Evolutionary conservation across 164 flowering plant genomes (phyloP), one percentile per base, ranked within the genome.

Genomic region (Santalum album): DNA sequence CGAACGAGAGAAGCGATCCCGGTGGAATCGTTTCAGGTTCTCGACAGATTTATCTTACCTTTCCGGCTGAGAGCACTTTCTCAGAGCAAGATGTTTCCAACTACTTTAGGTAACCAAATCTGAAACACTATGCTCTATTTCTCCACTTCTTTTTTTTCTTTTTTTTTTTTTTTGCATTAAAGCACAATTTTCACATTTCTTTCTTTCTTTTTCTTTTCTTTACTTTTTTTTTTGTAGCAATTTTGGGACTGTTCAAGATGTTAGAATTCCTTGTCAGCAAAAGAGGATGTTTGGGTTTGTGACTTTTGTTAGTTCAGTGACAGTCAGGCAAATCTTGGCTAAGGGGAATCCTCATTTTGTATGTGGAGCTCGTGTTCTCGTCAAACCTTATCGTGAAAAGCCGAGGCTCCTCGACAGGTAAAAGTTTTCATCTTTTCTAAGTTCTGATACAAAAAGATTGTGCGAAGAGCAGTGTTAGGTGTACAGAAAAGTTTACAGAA

Each of bases 311-410:
- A 20, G 12, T 46, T 14, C 50, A 20, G 50, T n/a, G 22, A 46
- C 50, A 23, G 50, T 23, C 25, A 46, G 50, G 23, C 50, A 20
- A 23, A 23, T 46, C 14, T 46, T 46, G 23, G 50, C 50, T 3
- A 46, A 46, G 23, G 50, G 50, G 11, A 46, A 46, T 23, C 50
- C 50, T 46, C 50, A 46, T 46, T 46, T n/a, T 23, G 50, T 46
- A 7, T 46, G 50, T 4, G 50, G 25, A 5, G 50, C 50, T 20
- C 50, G 50, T 20, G 50, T 46, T 46, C 14, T 46, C 14, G 50
- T 46, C 6, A 46, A 46, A 14, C 50, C 50, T 6, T 46, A 46
- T 15, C 23, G 25, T 10, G 50, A 46, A 23, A 46, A 46, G 23
- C 9, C 23, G 16, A 46, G 50, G 18, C 23, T 46, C 12, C 5